Base-by-base conservation (phyloP, 1,139 yeast species). In the Magnusiomyces suaveolens region DNA sequence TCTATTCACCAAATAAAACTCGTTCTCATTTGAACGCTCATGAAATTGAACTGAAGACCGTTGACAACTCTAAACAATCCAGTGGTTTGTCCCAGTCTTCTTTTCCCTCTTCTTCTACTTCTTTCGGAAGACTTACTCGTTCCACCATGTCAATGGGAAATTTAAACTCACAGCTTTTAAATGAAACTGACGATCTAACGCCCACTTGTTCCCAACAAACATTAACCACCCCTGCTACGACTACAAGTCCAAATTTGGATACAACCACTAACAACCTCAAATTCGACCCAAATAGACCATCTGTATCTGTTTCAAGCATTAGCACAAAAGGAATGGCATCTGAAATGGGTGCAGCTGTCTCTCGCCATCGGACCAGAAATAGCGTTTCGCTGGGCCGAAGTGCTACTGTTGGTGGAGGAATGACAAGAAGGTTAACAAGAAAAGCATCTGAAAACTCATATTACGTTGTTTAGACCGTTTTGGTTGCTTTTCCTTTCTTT, bases 391-490 rank as follows among this genome's bases (percentile, higher is more conserved):
- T 32, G 2, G 24, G 48, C 23, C 36, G 38, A 18, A 26, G 38
- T 24, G 33, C 48, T 10, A 26, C 24, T 16, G 16, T 29, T 24
- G 36, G 33, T 18, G 48, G 36, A 18, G 16, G 48, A n/a, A 6
- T 29, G 23, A n/a, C 44, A 3, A 41, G 44, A 41, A 25, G 36
- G 20, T 14, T n/a, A 10, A 38, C 48, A 20, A 46, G n/a, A n/a
- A 29, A 16, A 12, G 24, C 44, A 2, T 21, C 51, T 21, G 51
- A 39, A 38, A 48, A 48, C 33, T 48, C 51, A n/a, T 48, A 48
- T 26, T 48, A 36, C 32, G 32, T 48, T 29, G 51, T 48, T 36
- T 48, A 24, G 41, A 36, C 24, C 3, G 6, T 6, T 29, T 29
- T 29, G 12, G 6, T 29, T 29, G 10, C 33, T 29, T 21, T 43